Percentiles rank a stretch among this genome's conserved stretches.
Evolutionary conservation across 2,329 filamentous ascomycete species (phyloP).

Genomic region (Phialemonium atrogriseum): DNA sequence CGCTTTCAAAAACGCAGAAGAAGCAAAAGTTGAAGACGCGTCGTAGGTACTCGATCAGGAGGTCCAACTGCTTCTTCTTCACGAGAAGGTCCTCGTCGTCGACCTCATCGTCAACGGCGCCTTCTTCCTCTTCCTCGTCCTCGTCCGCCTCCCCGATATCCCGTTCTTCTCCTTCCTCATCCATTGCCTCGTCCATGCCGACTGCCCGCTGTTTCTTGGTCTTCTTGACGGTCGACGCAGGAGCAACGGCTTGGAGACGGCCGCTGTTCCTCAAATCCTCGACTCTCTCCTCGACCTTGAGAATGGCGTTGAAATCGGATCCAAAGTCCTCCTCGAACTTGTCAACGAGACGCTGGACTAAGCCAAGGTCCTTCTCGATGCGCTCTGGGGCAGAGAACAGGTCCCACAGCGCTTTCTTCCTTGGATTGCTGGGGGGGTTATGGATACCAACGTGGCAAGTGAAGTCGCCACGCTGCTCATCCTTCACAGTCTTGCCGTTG

Average conservation of each 20-base stretch:
- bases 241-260: slow-evolving; percentile 60
- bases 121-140: slow-evolving; percentile 75
- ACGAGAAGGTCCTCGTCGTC: slow-evolving; percentile 84
- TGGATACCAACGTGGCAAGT: slow-evolving; percentile 96
- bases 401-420: slow-evolving; percentile 96
- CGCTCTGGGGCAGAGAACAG: slow-evolving; percentile 91
- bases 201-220: slow-evolving; percentile 52
- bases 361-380: slow-evolving; percentile 78
- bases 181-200: slow-evolving; percentile 52
- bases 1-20: slow-evolving; percentile 98
- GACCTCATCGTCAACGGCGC: slow-evolving; percentile 68
- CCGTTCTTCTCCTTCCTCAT: slow-evolving; percentile 65
- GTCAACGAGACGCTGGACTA: slow-evolving; percentile 72
- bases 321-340: slow-evolving; percentile 83
- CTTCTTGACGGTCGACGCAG: slow-evolving; percentile 49
- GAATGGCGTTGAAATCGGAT: slow-evolving; percentile 64
- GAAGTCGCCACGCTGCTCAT: slow-evolving; percentile 89
- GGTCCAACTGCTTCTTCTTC: slow-evolving; percentile 95
- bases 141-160: slow-evolving; percentile 60
- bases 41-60: slow-evolving; percentile 92
- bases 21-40: slow-evolving; percentile 99
- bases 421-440: slow-evolving; percentile 73
- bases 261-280: slow-evolving; percentile 72
- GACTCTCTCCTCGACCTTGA: slow-evolving; percentile 79
- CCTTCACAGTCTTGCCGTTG: slow-evolving; percentile 95